These are phyloP conservation scores for Pisolithus sp. DNA, from an alignment of 768 basidiomycete genomes.

Conservation along the genomic window DNA sequence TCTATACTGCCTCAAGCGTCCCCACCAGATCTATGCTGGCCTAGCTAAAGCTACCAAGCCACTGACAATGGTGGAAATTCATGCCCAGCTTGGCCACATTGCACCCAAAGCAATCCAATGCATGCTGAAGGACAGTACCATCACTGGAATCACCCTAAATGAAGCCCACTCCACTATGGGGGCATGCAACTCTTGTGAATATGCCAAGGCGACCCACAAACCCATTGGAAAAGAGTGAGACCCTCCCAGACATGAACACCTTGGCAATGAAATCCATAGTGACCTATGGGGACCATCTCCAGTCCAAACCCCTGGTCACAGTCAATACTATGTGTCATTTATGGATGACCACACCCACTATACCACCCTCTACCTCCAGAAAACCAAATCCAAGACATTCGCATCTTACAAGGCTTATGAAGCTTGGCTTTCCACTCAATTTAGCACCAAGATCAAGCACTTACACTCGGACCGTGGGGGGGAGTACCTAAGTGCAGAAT, in stretches of 20 bases:
- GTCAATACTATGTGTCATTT: conserved; percentile 7
- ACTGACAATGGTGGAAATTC: conserved; percentile 1
- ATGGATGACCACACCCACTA: conserved; percentile 4
- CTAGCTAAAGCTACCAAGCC: not conserved
- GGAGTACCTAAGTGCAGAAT: conserved; percentile 30
- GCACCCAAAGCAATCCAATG: not conserved
- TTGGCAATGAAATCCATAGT: conserved; percentile 15
- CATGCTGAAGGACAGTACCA: conserved; percentile 4
- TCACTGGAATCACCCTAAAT: not conserved
- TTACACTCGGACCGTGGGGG: conserved; percentile 3
- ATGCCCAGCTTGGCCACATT: conserved; percentile 2
- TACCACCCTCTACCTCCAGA: not conserved
- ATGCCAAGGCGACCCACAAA: conserved; percentile 5
- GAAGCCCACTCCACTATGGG: conserved; percentile 2
- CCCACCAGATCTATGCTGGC: not conserved
- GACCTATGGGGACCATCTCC: conserved; percentile 43
- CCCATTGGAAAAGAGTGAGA: conserved; percentile 4
- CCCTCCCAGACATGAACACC: not conserved
- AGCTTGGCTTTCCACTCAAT: conserved; percentile 1
- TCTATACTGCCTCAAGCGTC: not conserved
- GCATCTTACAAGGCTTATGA: conserved; percentile 1
- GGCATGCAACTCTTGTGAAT: conserved; percentile 7
- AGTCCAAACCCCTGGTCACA: conserved; percentile 17
- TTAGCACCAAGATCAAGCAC: not conserved
- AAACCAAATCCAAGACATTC: conserved; percentile 6